These are phyloP conservation scores for Plasmodium vivax DNA, from an alignment of 169 alveolate genomes.

Conservation along the genomic window DNA sequence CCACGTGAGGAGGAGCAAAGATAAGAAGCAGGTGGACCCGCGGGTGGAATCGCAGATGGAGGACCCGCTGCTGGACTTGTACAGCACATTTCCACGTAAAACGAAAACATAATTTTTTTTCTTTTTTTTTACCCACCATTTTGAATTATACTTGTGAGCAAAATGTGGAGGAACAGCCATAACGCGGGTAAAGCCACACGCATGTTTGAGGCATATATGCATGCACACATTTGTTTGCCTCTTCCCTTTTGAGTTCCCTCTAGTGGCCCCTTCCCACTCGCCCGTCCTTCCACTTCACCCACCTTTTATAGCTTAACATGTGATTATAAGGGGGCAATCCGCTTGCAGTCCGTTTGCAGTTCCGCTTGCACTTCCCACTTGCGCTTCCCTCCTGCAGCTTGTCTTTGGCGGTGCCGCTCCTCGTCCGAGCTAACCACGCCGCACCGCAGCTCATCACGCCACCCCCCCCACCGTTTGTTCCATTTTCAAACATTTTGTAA, in stretches of 20 bases:
- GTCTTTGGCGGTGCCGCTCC: background rate
- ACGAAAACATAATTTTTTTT: background rate
- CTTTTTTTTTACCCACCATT: background rate
- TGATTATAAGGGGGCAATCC: constrained; percentile 8
- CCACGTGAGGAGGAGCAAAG: background rate
- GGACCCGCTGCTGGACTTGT: background rate
- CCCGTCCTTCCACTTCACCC: background rate
- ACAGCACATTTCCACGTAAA: background rate
- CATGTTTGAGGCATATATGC: background rate
- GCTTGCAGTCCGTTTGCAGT: background rate
- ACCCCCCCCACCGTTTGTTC: constrained; percentile 7
- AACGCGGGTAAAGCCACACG: background rate
- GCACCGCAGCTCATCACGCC: background rate
- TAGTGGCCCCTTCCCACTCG: background rate
- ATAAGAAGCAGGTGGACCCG: background rate
- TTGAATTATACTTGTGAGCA: constrained; percentile 1
- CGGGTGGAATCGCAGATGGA: background rate
- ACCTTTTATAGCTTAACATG: constrained; percentile 21
- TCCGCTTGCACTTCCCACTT: background rate
- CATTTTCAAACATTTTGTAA: constrained; percentile 19
- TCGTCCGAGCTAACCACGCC: background rate
- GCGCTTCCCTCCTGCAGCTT: background rate
- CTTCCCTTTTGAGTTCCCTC: background rate
- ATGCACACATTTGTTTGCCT: background rate
- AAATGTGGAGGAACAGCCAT: background rate